Percentiles rank a stretch among this genome's conserved stretches.
Evolutionary conservation across 2,329 filamentous ascomycete species (phyloP).

Genomic region (Hypoxylon sp.): DNA sequence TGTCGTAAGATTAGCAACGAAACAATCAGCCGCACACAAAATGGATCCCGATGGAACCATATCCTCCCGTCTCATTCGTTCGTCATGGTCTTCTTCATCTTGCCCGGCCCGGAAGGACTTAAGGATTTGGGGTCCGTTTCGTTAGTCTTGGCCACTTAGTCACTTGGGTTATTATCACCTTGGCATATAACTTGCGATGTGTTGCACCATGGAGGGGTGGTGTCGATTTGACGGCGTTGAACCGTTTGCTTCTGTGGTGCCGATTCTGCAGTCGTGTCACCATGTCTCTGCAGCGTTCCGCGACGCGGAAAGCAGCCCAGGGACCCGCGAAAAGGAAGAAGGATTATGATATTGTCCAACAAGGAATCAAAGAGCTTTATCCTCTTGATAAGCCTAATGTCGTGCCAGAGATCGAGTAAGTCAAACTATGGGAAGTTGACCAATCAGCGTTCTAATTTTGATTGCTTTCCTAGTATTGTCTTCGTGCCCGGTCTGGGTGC

Average conservation of each 20-base stretch:
- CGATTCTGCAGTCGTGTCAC: slow-evolving; percentile 25
- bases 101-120: background rate
- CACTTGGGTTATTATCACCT: background rate
- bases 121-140: slow-evolving; percentile 26
- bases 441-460: slow-evolving; percentile 15
- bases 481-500: slow-evolving; percentile 60
- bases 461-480: slow-evolving; percentile 54
- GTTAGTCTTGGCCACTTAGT: slow-evolving; percentile 1
- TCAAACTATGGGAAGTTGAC: slow-evolving; percentile 4
- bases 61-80: slow-evolving; percentile 24
- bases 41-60: slow-evolving; percentile 27
- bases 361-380: slow-evolving; percentile 59
- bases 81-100: slow-evolving; percentile 18
- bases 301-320: slow-evolving; percentile 47
- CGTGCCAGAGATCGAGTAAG: slow-evolving; percentile 57
- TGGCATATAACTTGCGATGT: slow-evolving; percentile 28
- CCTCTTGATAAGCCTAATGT: slow-evolving; percentile 51
- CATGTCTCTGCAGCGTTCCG: slow-evolving; percentile 51
- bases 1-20: slow-evolving; percentile 17
- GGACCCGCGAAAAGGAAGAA: slow-evolving; percentile 52
- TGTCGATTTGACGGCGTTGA: slow-evolving; percentile 24
- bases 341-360: slow-evolving; percentile 56
- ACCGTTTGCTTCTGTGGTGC: slow-evolving; percentile 4
- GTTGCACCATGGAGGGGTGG: slow-evolving; percentile 24
- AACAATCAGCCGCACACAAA: slow-evolving; percentile 40